Conservation (phyloP, 352 stramenopile species). For the Pythium phragmitis region DNA sequence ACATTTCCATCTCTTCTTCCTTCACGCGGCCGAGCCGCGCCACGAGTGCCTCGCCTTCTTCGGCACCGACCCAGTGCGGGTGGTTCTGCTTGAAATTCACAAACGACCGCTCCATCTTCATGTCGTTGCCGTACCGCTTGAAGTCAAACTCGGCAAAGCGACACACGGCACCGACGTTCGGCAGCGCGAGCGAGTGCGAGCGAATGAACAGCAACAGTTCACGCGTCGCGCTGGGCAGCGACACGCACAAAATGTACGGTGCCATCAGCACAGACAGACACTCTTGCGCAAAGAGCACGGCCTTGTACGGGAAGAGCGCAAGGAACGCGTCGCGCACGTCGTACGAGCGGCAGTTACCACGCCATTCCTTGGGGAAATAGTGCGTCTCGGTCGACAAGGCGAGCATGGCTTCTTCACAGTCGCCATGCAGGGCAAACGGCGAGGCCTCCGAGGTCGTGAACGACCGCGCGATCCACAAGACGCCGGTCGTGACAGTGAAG, state of each 20-base stretch:
- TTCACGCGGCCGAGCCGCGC: conserved; percentile 66
- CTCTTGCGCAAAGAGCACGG: conserved; percentile 92
- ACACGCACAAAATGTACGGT: conserved; percentile 96
- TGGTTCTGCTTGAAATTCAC: conserved; percentile 96
- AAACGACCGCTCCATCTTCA: conserved; percentile 98
- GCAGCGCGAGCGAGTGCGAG: conserved; percentile 90
- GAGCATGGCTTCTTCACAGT: conserved; percentile 85
- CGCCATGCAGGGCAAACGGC: conserved; percentile 70
- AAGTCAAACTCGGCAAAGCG: conserved; percentile 97
- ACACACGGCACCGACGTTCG: conserved; percentile 93
- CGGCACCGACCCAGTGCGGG: conserved; percentile 75
- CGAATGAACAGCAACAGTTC: conserved; percentile 94
- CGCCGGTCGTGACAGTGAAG: conserved; percentile 86
- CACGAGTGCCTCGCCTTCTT: conserved; percentile 75
- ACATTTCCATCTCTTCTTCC: conserved; percentile 86
- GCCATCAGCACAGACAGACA: conserved; percentile 93
- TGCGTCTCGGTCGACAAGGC: conserved; percentile 92
- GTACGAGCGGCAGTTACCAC: conserved; percentile 80
- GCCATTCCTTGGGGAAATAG: conserved; percentile 95
- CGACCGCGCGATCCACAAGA: conserved; percentile 80
- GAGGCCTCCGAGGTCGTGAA: conserved; percentile 67
- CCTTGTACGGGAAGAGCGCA: conserved; percentile 94
- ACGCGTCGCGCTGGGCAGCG: conserved; percentile 87
- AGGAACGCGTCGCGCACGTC: conserved; percentile 88
- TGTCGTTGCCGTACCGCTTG: conserved; percentile 90